Base-by-base conservation (phyloP, 495 filamentous ascomycete species). In the Rostrohypoxylon terebratum region DNA sequence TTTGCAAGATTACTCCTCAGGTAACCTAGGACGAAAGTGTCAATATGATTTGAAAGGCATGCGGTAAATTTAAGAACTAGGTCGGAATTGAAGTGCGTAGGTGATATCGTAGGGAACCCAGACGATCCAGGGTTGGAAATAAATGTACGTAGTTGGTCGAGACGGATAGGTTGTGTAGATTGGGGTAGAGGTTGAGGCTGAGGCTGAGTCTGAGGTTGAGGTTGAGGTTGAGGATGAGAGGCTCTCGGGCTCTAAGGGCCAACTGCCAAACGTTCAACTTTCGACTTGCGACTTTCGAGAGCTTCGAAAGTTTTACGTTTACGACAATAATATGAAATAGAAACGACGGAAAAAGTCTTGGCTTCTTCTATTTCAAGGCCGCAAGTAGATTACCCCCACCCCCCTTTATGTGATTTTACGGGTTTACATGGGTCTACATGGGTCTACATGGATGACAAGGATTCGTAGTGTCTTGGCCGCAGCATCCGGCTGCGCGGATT, bases 321-420 rank as follows among this genome's bases (percentile, higher is more conserved):
- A 36, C 47, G 51, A 48, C 36, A 57, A 36, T 53, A 64, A 54
- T 21, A 59, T 28, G 42, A 64, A 63, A 59, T 60, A 59, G 44
- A 25, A 69, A 48, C 53, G n/a, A 23, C 21, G 33, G 68, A 45
- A 44, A 44, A 66, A 54, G 70, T 69, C 70, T 73, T 73, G 70
- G 70, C 70, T 63, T 31, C 21, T 51, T 51, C 48, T 48, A 36
- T 65, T 66, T 63, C 38, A 48, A 55, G 33, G 36, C 23, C 66
- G 8, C 34, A 51, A 28, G 21, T 16, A 16, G 13, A 10, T 21
- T 60, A 53, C 9, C 53, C 68, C 68, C 68, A 55, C 54, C 33
- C 68, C 68, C 61, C 62, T 47, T 62, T 62, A 38, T 28, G 33
- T 45, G 33, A 53, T 63, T 67, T 53, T 53, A 54, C 28, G 31